These are phyloP conservation scores for Ceratocystis smalleyi DNA, from an alignment of 2,329 filamentous ascomycete species.

Conservation along the genomic window DNA sequence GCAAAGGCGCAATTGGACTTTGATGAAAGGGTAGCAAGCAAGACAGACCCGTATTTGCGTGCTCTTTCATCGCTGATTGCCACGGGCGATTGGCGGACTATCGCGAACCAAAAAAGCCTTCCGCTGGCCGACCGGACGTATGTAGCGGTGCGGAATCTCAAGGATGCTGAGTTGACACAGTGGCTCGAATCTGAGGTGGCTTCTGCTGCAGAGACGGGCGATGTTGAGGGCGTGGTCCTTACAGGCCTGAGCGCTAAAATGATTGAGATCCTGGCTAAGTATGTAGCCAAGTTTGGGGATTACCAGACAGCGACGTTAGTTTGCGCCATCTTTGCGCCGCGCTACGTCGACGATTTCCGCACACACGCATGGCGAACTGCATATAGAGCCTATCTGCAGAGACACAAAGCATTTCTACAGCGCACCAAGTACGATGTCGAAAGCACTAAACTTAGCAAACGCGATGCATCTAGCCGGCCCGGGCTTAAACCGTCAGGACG, in stretches of 20 bases:
- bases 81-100: constrained; percentile 58
- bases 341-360: constrained; percentile 62
- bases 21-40: constrained; percentile 42
- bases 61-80: constrained; percentile 66
- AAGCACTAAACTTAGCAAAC: constrained; percentile 53
- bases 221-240: constrained; percentile 62
- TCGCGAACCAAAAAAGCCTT: constrained; percentile 57
- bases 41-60: constrained; percentile 63
- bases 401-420: constrained; percentile 57
- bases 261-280: constrained; percentile 60
- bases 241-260: constrained; percentile 59
- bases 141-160: constrained; percentile 53
- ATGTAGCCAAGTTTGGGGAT: constrained; percentile 61
- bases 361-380: constrained; percentile 57
- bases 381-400: constrained; percentile 57
- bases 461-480: constrained; percentile 38
- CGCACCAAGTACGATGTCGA: constrained; percentile 66
- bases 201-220: constrained; percentile 34
- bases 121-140: constrained; percentile 60
- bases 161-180: constrained; percentile 43
- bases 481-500: constrained; percentile 48
- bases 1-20: constrained; percentile 40
- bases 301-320: constrained; percentile 65
- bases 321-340: constrained; percentile 56
- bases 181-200: constrained; percentile 54